Evolutionary conservation across 768 basidiomycete species (phyloP), one percentile per base, ranked within the genome.

Genomic region (Auriscalpium vulgare): DNA sequence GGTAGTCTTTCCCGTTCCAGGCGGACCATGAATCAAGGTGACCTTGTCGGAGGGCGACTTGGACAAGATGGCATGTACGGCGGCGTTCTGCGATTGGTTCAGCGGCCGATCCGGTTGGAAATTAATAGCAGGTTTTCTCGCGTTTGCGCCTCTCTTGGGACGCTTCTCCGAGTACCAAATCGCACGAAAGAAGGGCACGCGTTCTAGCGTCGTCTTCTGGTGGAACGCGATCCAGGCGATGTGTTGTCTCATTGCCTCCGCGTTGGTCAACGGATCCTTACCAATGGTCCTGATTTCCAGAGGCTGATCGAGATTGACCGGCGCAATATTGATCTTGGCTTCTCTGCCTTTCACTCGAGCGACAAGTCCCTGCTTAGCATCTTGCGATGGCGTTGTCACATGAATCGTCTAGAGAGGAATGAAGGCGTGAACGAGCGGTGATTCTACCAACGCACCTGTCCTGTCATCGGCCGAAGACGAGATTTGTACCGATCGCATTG

Each of bases 401-500:
- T 55, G 37, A n/a, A 63, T 50, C 19, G 16, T 51, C 73, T 66
- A 38, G 59, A 17, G 51, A 35, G 10, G 56, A 54, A 3, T 43
- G 47, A 38, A 58, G 59, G 7, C n/a, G 14, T 46, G 13, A 59
- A 51, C 73, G 75, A 59, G 21, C 17, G 45, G 17, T 58, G 51
- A 37, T 46, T 13, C 21, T 35, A 2, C 17, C 19, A 43, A 58
- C 70, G 54, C 62, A 80, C 82, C 72, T 76, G 73, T 38, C 65
- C 56, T 0, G 13, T 53, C 6, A 75, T 72, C 11, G 66, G 45
- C 29, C 68, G 73, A 29, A 82, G 62, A 23, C 76, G 75, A 3
- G 71, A 79, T 57, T 74, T 70, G 61, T 72, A 83, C 1, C 80
- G 76, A 10, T 53, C 65, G 14, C 70, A 79, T 1, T 38, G 51